These are phyloP conservation scores for Aplosporella prunicola DNA, from an alignment of 2,329 filamentous ascomycete genomes.

Conservation along the genomic window DNA sequence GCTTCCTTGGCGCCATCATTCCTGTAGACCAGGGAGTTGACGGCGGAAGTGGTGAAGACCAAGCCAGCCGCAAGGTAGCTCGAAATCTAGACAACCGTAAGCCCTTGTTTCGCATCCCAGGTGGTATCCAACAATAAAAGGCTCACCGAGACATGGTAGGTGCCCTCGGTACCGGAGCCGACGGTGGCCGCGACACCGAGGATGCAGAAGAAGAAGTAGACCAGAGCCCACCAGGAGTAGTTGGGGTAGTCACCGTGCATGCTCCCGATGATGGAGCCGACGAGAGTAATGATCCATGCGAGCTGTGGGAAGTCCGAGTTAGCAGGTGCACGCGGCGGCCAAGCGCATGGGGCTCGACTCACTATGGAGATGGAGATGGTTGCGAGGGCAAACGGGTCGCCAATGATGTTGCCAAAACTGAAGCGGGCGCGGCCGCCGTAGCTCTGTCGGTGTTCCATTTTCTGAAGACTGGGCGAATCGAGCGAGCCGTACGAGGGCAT, in stretches of 20 bases:
- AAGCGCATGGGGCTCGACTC: conserved; percentile 34
- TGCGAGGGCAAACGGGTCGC: conserved; percentile 90
- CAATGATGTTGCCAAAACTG: conserved; percentile 79
- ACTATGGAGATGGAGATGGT: conserved; percentile 88
- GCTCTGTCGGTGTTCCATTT: conserved; percentile 63
- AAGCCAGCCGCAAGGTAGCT: conserved; percentile 78
- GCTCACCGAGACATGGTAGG: conserved; percentile 79
- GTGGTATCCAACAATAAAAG: conserved; percentile 8
- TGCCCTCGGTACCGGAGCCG: conserved; percentile 72
- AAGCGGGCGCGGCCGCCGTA: conserved; percentile 44
- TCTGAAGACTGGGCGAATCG: conserved; percentile 63
- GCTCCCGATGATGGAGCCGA: conserved; percentile 69
- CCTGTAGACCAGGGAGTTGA: conserved; percentile 78
- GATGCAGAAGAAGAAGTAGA: conserved; percentile 79
- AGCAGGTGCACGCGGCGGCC: conserved; percentile 7
- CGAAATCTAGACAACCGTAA: conserved; percentile 50
- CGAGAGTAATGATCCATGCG: conserved; percentile 88
- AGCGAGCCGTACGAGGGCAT: conserved; percentile 70
- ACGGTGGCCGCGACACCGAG: conserved; percentile 71
- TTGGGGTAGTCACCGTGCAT: conserved; percentile 58
- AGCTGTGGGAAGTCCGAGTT: conserved; percentile 49
- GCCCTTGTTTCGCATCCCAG: neutral
- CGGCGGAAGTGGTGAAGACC: conserved; percentile 74
- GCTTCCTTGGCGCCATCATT: conserved; percentile 67
- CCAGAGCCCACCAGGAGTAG: conserved; percentile 85